Evolutionary conservation across 2,329 filamentous ascomycete species (phyloP).

Genomic region (Albifimbria verrucaria): DNA sequence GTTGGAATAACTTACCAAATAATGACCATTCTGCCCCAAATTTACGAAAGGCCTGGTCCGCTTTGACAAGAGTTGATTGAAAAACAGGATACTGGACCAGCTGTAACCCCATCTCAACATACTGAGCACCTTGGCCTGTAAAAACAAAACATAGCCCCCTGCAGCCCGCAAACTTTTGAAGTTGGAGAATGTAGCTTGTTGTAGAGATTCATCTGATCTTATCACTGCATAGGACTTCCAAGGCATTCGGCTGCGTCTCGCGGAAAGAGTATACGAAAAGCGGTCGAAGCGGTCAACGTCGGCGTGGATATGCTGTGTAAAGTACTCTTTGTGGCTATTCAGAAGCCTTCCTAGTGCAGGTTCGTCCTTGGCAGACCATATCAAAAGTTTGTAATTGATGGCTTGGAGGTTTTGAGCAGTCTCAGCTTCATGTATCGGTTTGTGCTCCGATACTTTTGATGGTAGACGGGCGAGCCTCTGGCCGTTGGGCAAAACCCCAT

Average conservation of each 20-base stretch:
- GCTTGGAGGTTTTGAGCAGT: too few relatives aligned
- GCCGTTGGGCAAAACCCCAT: too few relatives aligned
- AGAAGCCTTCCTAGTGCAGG: neutral
- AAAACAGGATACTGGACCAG: conserved; percentile 10
- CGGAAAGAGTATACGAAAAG: neutral
- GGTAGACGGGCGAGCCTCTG: too few relatives aligned
- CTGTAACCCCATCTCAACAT: conserved; percentile 23
- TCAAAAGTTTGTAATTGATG: neutral
- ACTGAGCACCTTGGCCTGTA: conserved; percentile 32
- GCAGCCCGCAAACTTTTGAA: too few relatives aligned
- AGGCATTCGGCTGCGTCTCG: neutral
- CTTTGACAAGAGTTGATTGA: neutral
- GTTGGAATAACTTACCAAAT: neutral
- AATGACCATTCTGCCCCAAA: neutral
- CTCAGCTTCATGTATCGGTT: too few relatives aligned
- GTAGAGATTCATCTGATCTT: neutral
- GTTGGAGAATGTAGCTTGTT: neutral
- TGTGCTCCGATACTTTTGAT: too few relatives aligned
- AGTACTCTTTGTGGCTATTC: neutral
- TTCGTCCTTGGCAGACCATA: neutral
- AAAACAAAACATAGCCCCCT: conserved; percentile 6
- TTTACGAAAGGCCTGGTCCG: conserved; percentile 16
- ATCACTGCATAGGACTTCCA: neutral
- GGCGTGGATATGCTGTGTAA: neutral
- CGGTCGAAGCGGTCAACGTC: neutral